Conservation (phyloP, 192 early-diverging fungal genomes). For the Rhizoclosmatium globosum region DNA sequence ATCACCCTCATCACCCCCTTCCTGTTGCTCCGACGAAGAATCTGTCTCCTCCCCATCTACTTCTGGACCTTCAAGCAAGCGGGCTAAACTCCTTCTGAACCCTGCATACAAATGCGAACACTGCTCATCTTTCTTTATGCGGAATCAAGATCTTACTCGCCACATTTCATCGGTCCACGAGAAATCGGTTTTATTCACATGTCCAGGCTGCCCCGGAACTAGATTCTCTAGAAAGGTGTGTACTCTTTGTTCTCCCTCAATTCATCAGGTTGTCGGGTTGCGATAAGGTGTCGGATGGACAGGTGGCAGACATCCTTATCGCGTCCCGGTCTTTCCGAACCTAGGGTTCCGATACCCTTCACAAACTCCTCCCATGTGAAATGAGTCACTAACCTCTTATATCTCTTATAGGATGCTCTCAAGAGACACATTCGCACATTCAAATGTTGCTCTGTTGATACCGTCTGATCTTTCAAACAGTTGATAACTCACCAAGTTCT, state of each 20-base stretch:
- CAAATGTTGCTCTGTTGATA: neutral
- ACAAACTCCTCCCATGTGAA: neutral
- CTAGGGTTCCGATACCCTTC: neutral
- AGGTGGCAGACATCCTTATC: too few species aligned
- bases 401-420: neutral
- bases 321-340: neutral
- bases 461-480: too few species aligned
- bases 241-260: neutral
- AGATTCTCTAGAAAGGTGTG: constrained; percentile 23
- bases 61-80: neutral
- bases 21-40: neutral
- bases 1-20: neutral
- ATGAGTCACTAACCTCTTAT: neutral
- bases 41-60: neutral
- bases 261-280: too few species aligned
- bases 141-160: constrained; percentile 21
- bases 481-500: too few species aligned
- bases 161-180: constrained; percentile 8
- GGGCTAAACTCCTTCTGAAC: neutral
- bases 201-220: constrained; percentile 19
- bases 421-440: constrained; percentile 29
- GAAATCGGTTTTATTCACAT: constrained; percentile 7
- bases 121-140: neutral
- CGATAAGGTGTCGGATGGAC: too few species aligned
- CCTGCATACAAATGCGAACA: neutral